Percentiles rank a stretch among this genome's conserved stretches.
Evolutionary conservation across 2,329 filamentous ascomycete genomes (phyloP).

Genomic region (Pestalotiopsis sp.): DNA sequence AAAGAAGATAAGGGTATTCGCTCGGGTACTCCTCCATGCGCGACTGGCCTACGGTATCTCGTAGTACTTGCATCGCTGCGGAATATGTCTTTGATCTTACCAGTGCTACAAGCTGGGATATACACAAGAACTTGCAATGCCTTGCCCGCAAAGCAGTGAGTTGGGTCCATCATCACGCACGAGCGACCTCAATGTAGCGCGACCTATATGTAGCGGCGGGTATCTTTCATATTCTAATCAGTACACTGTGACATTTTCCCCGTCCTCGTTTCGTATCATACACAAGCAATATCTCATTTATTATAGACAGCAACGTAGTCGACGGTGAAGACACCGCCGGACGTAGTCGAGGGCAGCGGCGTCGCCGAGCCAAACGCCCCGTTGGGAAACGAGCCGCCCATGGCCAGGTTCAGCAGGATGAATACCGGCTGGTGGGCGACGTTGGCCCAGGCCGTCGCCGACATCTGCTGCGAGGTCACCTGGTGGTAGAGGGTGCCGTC

Average conservation of each 20-base stretch:
- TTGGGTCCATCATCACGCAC: not conserved
- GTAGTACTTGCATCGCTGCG: too few species aligned
- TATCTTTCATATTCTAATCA: not conserved
- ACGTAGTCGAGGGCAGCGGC: conserved; percentile 19
- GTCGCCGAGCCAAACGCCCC: conserved; percentile 27
- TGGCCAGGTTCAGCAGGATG: conserved; percentile 30
- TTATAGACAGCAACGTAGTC: conserved; percentile 26
- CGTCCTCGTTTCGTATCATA: not conserved
- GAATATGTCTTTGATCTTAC: not conserved
- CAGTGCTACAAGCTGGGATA: not conserved
- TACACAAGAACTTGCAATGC: not conserved
- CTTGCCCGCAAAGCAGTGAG: not conserved
- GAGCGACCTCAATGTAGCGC: not conserved
- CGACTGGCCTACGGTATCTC: too few species aligned
- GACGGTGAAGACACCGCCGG: conserved; percentile 19
- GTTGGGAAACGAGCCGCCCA: conserved; percentile 31
- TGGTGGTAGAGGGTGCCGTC: conserved; percentile 23
- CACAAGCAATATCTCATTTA: not conserved
- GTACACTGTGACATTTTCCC: not conserved
- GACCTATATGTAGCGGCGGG: not conserved
- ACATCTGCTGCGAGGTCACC: conserved; percentile 23
- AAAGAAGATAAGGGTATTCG: not conserved
- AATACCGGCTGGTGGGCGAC: conserved; percentile 28
- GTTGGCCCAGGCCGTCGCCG: conserved; percentile 25
- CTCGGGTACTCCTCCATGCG: too few species aligned